A percentile compares a stretch with the other conserved stretches of the same genome.
phyloP scores from a whole-genome alignment of 345 rosid species.

The Kandelia obovata region DNA sequence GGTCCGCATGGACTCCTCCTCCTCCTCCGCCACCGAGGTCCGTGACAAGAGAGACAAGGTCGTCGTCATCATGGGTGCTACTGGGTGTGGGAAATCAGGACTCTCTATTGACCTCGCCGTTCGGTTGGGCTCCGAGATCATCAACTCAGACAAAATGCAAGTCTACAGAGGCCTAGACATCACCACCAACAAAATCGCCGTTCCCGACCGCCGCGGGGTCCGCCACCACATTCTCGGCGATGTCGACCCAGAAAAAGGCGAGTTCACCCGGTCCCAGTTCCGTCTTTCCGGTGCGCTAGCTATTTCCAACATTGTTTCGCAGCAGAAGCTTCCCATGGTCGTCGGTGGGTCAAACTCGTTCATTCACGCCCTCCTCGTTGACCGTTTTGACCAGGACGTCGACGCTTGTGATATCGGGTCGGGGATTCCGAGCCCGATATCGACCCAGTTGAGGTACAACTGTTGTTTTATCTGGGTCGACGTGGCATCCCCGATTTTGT shows the following conservation, averaged over 20 bases:
- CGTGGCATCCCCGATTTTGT: slow-evolving; percentile 55
- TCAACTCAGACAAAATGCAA: slow-evolving; percentile 93
- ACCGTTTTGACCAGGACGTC: slow-evolving; percentile 44
- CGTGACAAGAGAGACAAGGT: slow-evolving; percentile 43
- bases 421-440: slow-evolving; percentile 22
- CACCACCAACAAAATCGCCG: slow-evolving; percentile 76
- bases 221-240: slow-evolving; percentile 80
- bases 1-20: slow-evolving; percentile 16
- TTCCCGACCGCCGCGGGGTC: slow-evolving; percentile 51
- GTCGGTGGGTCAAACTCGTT: slow-evolving; percentile 95
- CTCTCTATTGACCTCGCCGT: slow-evolving; percentile 79
- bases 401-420: slow-evolving; percentile 42
- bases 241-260: slow-evolving; percentile 38
- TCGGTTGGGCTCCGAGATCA: slow-evolving; percentile 48
- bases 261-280: slow-evolving; percentile 48
- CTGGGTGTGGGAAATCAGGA: slow-evolving; percentile 76
- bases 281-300: slow-evolving; percentile 47
- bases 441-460: slow-evolving; percentile 52
- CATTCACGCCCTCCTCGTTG: slow-evolving; percentile 61
- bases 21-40: neutral
- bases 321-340: slow-evolving; percentile 52
- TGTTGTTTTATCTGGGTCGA: slow-evolving; percentile 89
- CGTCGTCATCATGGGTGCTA: slow-evolving; percentile 80
- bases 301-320: slow-evolving; percentile 38
- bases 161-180: slow-evolving; percentile 69